Base-by-base conservation (phyloP, 306 rosid genomes). In the Luffa aegyptiaca region DNA sequence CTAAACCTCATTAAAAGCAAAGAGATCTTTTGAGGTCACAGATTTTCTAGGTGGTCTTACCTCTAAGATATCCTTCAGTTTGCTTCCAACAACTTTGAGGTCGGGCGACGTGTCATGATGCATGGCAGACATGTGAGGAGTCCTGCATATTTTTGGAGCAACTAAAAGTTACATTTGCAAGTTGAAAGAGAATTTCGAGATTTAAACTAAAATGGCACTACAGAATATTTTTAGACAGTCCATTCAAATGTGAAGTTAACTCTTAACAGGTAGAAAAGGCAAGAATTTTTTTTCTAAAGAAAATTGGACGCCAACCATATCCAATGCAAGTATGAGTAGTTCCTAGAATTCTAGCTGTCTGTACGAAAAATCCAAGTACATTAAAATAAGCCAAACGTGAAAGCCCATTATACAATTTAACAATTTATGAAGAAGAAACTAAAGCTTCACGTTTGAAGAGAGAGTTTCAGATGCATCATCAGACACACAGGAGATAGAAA, bases 121-220 rank as follows among this genome's bases (percentile, higher is more conserved):
- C 90, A 96, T 91, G 17, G 90, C 87, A 48, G 97, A 91, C 97
- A 89, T 90, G 89, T 87, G 93, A 64, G 96, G 94, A 56, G 99
- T 96, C 92, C 99, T 96, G 86, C 77, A 79, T 74, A 69, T 83
- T 63, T 51, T 52, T 33, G 7, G 4, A 37, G 62, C 46, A 35
- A 52, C 31, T 8, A 44, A 3, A 48, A 14, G 46, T 75, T 75
- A 75, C 78, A 16, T 75, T 49, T 16, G 78, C 21, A 72, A 46
- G 77, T 72, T 14, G 46, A 16, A 74, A 51, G 8, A 33, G 46
- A 74, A 52, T 74, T 51, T 35, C 4, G 63, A 51, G 20, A 33
- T 51, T 51, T 35, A 39, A 36, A 35, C 79, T 75, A 75, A 52
- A 75, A 31, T 33, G 31, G 46, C 35, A 68, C 14, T 8, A 20